Base-by-base conservation (phyloP, 805 yeast species). In the Debaryomyces tyrocola region DNA sequence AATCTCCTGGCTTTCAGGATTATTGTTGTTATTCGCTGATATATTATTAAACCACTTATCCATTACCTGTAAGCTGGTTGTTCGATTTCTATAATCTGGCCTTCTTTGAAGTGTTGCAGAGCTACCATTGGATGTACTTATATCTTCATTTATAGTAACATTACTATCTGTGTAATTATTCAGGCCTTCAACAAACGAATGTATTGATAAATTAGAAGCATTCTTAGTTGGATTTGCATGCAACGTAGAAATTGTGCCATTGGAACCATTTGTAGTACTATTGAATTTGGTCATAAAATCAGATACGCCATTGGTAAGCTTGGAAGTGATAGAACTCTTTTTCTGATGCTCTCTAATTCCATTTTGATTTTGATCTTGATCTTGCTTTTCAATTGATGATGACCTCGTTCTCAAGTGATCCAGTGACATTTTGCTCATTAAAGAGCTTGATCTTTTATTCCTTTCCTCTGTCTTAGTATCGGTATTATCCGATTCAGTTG, bases 271-370 rank as follows among this genome's bases (percentile, higher is more conserved):
- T 21, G 31, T 39, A 4, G 45, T 18, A 20, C 45, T 40, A 49
- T 69, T 70, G 20, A 71, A 57, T 47, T 69, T 72, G 12, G 69
- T 70, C 74, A 73, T 72, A 37, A 73, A 66, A 46, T 73, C 77
- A 12, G 67, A 50, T 7, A 73, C 69, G 0, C 77, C 77, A n/a
- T 51, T 59, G n/a, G 72, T 59, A 37, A 72, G 56, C 52, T 70
- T 73, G 18, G 69, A 58, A n/a, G 73, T 66, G 12, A 68, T 62
- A 9, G 71, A 63, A 45, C 60, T 65, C 28, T 67, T 55, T 45
- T 66, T 63, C 20, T 47, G 47, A n/a, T 49, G 56, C 7, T 31
- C 17, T n/a, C 17, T 14, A 4, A 55, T 44, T 18, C 28, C 44
- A 24, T 52, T 49, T n/a, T 51, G 45, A 24, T 52, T 49, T n/a